These are phyloP conservation scores for Aechmea fasciata DNA, from an alignment of 176 grass and related monocot species.

Conservation along the genomic window DNA sequence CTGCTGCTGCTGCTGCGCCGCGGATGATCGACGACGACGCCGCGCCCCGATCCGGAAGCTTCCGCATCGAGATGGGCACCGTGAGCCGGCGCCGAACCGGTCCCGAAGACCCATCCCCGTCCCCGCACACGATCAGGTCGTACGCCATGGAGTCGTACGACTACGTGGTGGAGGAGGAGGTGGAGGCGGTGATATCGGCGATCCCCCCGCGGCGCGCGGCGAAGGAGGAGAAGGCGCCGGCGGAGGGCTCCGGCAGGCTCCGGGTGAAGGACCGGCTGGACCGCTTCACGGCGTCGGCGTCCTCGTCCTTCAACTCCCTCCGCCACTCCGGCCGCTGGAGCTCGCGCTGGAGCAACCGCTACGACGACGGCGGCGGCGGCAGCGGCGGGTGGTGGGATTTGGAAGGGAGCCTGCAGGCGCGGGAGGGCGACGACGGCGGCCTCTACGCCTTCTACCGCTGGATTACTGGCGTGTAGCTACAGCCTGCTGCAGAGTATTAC, in stretches of 20 bases:
- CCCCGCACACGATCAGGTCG: slow-evolving; percentile 24
- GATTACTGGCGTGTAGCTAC: too few relatives aligned
- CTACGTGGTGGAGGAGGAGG: slow-evolving; percentile 78
- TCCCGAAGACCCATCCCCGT: slow-evolving; percentile 10
- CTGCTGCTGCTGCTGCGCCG: neutral
- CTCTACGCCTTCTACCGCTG: too few relatives aligned
- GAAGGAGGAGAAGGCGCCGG: slow-evolving; percentile 15
- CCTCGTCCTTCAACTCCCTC: neutral
- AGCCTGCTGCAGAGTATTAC: too few relatives aligned
- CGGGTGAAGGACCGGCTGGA: neutral
- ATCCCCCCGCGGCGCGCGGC: slow-evolving; percentile 22
- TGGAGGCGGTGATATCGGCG: slow-evolving; percentile 60
- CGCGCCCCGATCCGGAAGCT: slow-evolving; percentile 40
- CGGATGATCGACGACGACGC: neutral
- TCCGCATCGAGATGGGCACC: slow-evolving; percentile 80
- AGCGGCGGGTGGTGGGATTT: too few relatives aligned
- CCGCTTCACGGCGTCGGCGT: neutral
- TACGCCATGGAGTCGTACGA: slow-evolving; percentile 83
- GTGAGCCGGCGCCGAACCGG: slow-evolving; percentile 46
- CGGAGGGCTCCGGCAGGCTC: neutral
- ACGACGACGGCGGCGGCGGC: slow-evolving; percentile 1
- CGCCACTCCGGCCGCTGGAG: neutral
- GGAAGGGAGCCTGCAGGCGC: neutral
- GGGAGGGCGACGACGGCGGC: slow-evolving; percentile 19
- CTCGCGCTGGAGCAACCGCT: neutral